Base-by-base conservation (phyloP, 495 filamentous ascomycete genomes). In the Xylaria nigripes region DNA sequence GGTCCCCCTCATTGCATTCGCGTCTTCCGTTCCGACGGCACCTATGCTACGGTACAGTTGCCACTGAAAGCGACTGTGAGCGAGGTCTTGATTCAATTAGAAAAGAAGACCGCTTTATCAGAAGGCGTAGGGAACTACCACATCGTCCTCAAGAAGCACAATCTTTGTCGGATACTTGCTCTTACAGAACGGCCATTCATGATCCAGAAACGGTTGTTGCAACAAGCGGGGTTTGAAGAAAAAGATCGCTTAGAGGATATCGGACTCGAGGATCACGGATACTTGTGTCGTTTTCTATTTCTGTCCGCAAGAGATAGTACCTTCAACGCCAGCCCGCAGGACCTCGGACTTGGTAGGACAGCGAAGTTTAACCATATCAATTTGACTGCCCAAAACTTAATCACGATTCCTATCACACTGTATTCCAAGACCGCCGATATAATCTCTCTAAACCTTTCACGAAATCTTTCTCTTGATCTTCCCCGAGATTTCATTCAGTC, bases 211-310 rank as follows among this genome's bases (percentile, higher is more conserved):
- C 81, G 84, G 25, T 76, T 99, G 23, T 76, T 99, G 7, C 86
- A 96, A 68, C 89, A 96, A 69, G 86, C 90, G 27, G 93, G 93
- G 12, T 98, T 96, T 64, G 86, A 85, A n/a, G 79, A 86, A 25
- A 82, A 81, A 21, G 94, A 99, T 64, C 81, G 81, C 36, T 82
- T 97, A 40, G 92, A 96, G 62, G 93, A 96, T 54, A 83, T 99
- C 48, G 93, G 93, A n/a, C 82, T 93, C 42, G 93, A 99, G 67
- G 93, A 99, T 68, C 94, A 96, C 68, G 92, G 90, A 61, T 97
- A 97, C 60, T 77, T 99, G 6, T 91, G 91, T 61, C 89, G 93
- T 7, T 97, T 97, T 70, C 87, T 90, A 22, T 99, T 97, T 66
- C 74, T 96, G 46, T 89, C 92, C 9, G 86, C 86, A 10, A 86